Evolutionary conservation across 345 rosid genomes (phyloP).

Genomic region (Arabis alpina): DNA sequence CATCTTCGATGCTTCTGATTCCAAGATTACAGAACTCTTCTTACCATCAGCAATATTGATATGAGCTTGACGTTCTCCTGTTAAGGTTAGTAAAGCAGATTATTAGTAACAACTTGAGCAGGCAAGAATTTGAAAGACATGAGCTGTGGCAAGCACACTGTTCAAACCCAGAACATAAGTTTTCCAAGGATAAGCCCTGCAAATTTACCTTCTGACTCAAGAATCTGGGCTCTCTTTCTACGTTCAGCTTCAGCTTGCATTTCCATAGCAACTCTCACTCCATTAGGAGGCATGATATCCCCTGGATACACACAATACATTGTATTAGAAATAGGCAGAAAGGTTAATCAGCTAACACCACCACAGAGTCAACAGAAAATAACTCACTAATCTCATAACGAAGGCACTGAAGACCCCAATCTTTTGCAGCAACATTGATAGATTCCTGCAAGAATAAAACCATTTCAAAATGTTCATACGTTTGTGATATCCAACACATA

Average conservation of each 20-base stretch:
- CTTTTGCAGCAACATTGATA: constrained; percentile 86
- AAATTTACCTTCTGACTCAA: constrained; percentile 75
- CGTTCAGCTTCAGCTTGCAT: constrained; percentile 99
- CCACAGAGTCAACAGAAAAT: constrained; percentile 1
- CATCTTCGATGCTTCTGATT: constrained; percentile 72
- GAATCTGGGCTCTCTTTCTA: constrained; percentile 88
- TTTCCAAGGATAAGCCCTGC: constrained; percentile 1
- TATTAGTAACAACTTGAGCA: constrained; percentile 13
- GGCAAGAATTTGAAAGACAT: constrained; percentile 6
- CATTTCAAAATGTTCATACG: constrained; percentile 23
- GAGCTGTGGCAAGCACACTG: constrained; percentile 10
- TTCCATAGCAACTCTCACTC: constrained; percentile 96
- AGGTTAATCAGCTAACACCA: constrained; percentile 4
- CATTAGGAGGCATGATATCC: constrained; percentile 96
- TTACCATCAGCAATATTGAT: constrained; percentile 88
- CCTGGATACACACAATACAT: constrained; percentile 52
- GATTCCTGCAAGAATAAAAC: constrained; percentile 60
- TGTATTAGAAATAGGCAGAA: constrained; percentile 1
- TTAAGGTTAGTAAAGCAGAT: background rate
- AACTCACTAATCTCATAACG: constrained; percentile 94
- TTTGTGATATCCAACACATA: constrained; percentile 4
- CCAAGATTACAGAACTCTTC: constrained; percentile 71
- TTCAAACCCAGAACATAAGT: constrained; percentile 1
- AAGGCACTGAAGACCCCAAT: constrained; percentile 95
- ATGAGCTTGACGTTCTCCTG: constrained; percentile 50